Conservation (phyloP, 2,329 filamentous ascomycete species). For the Penicillium sp. region DNA sequence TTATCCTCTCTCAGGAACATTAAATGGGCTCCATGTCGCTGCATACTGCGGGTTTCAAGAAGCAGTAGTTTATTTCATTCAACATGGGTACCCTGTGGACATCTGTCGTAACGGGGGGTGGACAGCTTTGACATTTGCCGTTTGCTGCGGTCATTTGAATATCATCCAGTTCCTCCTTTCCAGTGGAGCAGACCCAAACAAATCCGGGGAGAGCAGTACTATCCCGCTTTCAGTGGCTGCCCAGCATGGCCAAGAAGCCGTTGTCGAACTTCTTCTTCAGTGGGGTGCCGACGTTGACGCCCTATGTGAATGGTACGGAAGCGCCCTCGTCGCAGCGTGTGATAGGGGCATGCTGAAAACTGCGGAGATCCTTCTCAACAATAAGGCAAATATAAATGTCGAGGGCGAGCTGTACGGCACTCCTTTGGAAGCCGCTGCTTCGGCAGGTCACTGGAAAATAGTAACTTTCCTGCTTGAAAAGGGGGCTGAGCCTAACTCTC, state of each 20-base stretch:
- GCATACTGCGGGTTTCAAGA: neutral
- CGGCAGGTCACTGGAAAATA: neutral
- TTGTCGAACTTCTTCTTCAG: neutral
- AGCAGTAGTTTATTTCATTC: neutral
- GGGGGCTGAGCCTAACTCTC: neutral
- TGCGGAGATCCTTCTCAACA: neutral
- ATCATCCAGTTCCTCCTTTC: neutral
- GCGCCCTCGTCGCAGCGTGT: neutral
- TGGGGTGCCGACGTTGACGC: neutral
- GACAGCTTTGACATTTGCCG: neutral
- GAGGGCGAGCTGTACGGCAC: neutral
- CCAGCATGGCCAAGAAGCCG: neutral
- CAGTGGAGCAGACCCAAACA: neutral
- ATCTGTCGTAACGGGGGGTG: neutral
- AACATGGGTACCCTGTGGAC: neutral
- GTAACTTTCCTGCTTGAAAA: neutral
- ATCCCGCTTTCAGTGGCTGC: neutral
- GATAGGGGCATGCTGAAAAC: neutral
- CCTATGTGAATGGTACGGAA: neutral
- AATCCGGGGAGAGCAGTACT: rapidly evolving
- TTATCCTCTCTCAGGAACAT: too few relatives aligned
- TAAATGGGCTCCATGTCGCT: neutral
- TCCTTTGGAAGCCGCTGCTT: neutral
- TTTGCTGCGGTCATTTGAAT: neutral
- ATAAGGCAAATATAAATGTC: neutral